These are phyloP conservation scores for Inonotus hispidus DNA, from an alignment of 1,284 basidiomycete species.

Conservation along the genomic window DNA sequence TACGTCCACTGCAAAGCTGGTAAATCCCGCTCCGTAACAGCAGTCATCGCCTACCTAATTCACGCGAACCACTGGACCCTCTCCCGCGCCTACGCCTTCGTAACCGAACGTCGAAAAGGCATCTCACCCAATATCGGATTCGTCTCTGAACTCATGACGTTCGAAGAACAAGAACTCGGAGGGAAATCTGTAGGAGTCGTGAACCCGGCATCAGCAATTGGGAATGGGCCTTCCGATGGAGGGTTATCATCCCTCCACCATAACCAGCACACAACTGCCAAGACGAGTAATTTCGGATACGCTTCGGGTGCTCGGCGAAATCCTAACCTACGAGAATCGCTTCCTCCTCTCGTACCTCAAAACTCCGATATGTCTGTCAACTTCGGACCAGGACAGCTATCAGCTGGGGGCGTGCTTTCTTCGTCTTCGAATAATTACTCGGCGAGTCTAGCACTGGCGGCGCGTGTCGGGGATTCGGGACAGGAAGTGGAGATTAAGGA, in stretches of 20 bases:
- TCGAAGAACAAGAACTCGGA: conserved; percentile 86
- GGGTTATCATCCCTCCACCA: not conserved
- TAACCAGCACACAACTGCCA: conserved; percentile 17
- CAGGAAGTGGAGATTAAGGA: conserved; percentile 85
- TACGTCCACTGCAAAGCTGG: conserved; percentile 98
- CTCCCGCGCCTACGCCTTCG: conserved; percentile 85
- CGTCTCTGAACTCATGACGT: conserved; percentile 94
- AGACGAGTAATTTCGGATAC: conserved; percentile 31
- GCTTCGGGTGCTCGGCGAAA: conserved; percentile 44
- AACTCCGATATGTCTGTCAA: conserved; percentile 25
- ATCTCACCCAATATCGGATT: conserved; percentile 99
- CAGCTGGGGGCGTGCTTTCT: conserved; percentile 20
- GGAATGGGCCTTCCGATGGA: conserved; percentile 25
- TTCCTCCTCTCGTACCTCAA: conserved; percentile 55
- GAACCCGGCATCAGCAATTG: conserved; percentile 36
- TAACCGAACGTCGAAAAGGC: conserved; percentile 83
- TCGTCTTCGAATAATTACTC: not conserved
- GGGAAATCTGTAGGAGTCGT: conserved; percentile 75
- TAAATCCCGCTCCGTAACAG: conserved; percentile 93
- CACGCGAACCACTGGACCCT: conserved; percentile 96
- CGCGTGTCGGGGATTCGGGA: conserved; percentile 48
- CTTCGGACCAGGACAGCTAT: conserved; percentile 17
- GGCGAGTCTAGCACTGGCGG: conserved; percentile 5
- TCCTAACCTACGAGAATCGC: conserved; percentile 64
- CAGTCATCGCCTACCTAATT: conserved; percentile 96